phyloP scores from a whole-genome alignment of 139 green algal species.

The Picochlorum costavermella region DNA sequence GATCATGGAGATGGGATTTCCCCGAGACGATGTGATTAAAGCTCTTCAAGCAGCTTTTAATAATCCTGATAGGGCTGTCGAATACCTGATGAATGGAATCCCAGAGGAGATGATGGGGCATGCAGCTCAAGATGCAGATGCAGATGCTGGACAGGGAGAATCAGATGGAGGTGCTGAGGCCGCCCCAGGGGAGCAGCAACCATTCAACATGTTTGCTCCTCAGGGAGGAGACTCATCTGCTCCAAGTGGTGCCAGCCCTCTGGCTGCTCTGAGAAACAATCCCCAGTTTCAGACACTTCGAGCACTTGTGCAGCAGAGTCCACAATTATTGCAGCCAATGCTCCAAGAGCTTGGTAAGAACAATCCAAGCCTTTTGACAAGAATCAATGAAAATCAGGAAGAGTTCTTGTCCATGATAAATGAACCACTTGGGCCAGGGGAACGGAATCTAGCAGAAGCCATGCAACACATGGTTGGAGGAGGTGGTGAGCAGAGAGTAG shows the following conservation, averaged over 20 bases:
- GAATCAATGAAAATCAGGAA: conserved; percentile 76
- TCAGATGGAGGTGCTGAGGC: conserved; percentile 1
- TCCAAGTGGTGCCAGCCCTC: conserved; percentile 24
- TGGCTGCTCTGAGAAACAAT: conserved; percentile 73
- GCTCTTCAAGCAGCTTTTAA: conserved; percentile 97
- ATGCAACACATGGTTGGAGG: conserved; percentile 14
- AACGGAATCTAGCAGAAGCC: conserved; percentile 32
- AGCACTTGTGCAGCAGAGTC: conserved; percentile 80
- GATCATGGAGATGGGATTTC: conserved; percentile 94
- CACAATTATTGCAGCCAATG: conserved; percentile 90
- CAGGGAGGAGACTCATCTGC: conserved; percentile 20
- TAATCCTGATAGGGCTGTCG: conserved; percentile 97
- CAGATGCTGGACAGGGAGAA: conserved; percentile 2
- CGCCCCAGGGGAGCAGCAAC: conserved; percentile 31
- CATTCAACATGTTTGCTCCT: conserved; percentile 86
- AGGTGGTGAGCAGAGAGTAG: conserved; percentile 4
- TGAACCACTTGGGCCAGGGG: conserved; percentile 40
- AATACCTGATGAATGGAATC: conserved; percentile 96
- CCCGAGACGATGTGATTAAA: conserved; percentile 56
- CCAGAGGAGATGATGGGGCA: conserved; percentile 30
- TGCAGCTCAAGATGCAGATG: conserved; percentile 14
- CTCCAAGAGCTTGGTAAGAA: conserved; percentile 87
- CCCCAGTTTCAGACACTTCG: conserved; percentile 83
- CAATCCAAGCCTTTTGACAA: conserved; percentile 79
- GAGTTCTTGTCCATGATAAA: conserved; percentile 92